Base-by-base conservation (phyloP, 495 filamentous ascomycete species). In the Xylaria bambusicola region DNA sequence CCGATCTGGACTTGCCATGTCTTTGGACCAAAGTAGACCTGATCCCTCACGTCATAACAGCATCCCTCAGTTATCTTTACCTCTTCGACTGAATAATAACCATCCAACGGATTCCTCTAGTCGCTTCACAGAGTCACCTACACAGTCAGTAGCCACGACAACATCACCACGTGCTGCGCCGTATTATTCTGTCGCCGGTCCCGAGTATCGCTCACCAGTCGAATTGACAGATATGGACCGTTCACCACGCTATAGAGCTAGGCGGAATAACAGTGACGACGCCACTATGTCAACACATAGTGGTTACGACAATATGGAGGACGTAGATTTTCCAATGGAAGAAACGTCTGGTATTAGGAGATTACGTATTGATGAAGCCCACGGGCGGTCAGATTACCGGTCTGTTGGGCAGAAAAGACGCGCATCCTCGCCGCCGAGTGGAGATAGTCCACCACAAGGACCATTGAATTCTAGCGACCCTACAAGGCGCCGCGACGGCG, bases 391-490 rank as follows among this genome's bases (percentile, higher is more conserved):
- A 41, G 82, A 71, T 29, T 62, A 61, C 47, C 68, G 62, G 20
- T 61, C 66, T 23, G 61, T 62, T 51, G 79, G 90, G 61, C 75
- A 88, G 70, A 96, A 96, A 70, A 82, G 92, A 58, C 80, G 90
- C 53, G 91, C 92, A 23, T 92, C 90, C 2, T 93, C 90, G 23
- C 89, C 91, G 23, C 89, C 86, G 9, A 75, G 78, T n/a, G 89
- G 91, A 27, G 90, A 92, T 63, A 73, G 82, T 29, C 79, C 81
- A 3, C 68, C 88, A 56, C 82, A 86, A 59, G 75, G 78, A 13
- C 73, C 74, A 41, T 66, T 77, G 24, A 87, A 81, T 55, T 82
- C 82, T 31, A 85, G 82, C 62, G 90, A 94, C 66, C 65, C 86
- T 40, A 82, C 85, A 38, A 83, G 88, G 64, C 80, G 90, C 60